Conservation (phyloP, 2,329 filamentous ascomycete species). For the Monilinia vaccinii-corymbosi region DNA sequence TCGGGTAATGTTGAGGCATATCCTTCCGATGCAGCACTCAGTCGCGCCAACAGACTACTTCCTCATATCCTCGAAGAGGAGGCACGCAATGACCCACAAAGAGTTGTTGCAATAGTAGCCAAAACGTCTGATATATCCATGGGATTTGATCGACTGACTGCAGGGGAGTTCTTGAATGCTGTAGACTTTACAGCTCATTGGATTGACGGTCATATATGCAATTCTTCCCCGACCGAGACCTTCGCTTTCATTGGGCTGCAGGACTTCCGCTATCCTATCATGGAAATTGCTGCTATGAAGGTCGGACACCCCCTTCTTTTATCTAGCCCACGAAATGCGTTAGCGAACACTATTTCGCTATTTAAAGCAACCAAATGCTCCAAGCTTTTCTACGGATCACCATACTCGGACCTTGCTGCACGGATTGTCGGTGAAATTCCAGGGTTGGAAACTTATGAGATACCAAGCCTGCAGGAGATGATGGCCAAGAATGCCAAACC, state of each 20-base stretch:
- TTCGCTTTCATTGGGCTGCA: conserved; percentile 21
- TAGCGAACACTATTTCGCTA: conserved; percentile 16
- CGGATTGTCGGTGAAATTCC: background rate
- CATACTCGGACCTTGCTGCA: conserved; percentile 5
- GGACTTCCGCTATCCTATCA: conserved; percentile 20
- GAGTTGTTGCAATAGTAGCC: conserved; percentile 13
- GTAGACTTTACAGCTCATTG: conserved; percentile 20
- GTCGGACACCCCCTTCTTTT: conserved; percentile 15
- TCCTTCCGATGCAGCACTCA: background rate
- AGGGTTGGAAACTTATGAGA: conserved; percentile 7
- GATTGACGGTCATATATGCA: conserved; percentile 10
- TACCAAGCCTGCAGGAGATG: conserved; percentile 26
- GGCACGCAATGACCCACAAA: conserved; percentile 8
- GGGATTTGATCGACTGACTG: conserved; percentile 13
- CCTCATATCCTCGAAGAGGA: conserved; percentile 15
- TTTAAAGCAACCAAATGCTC: conserved; percentile 13
- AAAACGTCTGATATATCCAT: conserved; percentile 6
- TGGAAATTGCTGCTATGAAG: conserved; percentile 10
- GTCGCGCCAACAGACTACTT: conserved; percentile 6
- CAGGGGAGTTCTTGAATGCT: conserved; percentile 14
- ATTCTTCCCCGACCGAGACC: background rate
- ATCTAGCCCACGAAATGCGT: conserved; percentile 16
- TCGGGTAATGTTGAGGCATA: background rate
- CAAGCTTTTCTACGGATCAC: conserved; percentile 13
- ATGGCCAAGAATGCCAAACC: conserved; percentile 13